Base-by-base conservation (phyloP, 257 asterid genomes). In the Forsythia viridissima region DNA sequence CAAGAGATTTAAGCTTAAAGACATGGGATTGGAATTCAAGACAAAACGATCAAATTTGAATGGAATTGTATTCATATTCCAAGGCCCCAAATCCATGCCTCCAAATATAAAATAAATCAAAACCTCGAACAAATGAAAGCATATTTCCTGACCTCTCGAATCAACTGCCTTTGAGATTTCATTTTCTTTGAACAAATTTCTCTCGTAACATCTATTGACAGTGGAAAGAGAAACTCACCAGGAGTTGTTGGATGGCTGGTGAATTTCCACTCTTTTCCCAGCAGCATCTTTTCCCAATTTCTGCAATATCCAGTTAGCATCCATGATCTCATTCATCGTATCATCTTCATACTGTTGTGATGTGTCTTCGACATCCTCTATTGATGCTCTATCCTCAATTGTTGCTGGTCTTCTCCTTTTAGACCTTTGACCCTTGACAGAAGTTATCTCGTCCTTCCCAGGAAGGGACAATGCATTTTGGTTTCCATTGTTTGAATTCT, bases 181-280 rank as follows among this genome's bases (percentile, higher is more conserved):
- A 5, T 16, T 36, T 16, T 48, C 38, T 5, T 10, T 2, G 65
- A 7, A 59, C 67, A 55, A 43, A 68, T 40, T 61, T 44, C 42
- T 48, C 68, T 4, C 10, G 6, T 38, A 16, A 66, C 24, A 41
- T 48, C 61, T 44, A 38, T 73, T 24, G 41, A 63, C 38, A 41
- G 18, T 30, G 77, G 30, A 41, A 57, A 71, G 71, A 11, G 72
- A 77, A 57, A 82, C 93, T 80, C 70, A 92, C 99, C 99, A 93
- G 69, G 98, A 78, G 84, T 92, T 87, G 77, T 81, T 90, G 48
- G 97, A 88, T 8, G 96, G 83, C 76, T 92, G 94, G 87, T 93
- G 99, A 82, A 93, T 82, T 88, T 96, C 97, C 70, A 96, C 97
- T 85, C 97, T 89, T 89, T 96, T 96, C 40, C 99, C 98, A 71